Evolutionary conservation across 2,329 filamentous ascomycete genomes (phyloP).

Genomic region (Phialophora macrospora): DNA sequence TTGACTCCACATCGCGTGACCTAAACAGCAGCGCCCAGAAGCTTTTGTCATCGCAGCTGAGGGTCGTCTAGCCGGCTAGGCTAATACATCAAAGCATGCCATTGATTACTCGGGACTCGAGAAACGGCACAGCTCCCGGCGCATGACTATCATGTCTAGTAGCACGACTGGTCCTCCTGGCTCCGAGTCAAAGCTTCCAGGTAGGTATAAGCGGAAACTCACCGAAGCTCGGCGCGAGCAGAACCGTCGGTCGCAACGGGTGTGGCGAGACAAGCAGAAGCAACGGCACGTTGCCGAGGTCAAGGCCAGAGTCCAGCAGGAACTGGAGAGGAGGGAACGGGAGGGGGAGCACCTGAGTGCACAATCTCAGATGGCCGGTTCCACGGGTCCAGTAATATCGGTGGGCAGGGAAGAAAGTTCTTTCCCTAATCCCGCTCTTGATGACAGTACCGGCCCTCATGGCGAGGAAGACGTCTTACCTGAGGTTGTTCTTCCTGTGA

Average conservation of each 20-base stretch:
- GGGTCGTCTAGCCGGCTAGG: not conserved
- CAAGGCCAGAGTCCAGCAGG: slow-evolving; percentile 25
- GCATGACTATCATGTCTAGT: not conserved
- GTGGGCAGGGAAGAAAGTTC: too few species aligned
- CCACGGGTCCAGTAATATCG: not conserved
- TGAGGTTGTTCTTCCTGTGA: slow-evolving; percentile 23
- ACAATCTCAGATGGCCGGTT: not conserved
- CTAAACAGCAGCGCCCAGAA: too few species aligned
- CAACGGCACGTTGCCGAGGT: slow-evolving; percentile 29
- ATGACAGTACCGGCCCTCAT: not conserved
- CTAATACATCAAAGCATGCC: not conserved
- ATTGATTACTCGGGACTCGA: not conserved
- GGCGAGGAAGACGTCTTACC: not conserved
- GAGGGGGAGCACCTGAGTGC: not conserved
- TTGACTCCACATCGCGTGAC: too few species aligned
- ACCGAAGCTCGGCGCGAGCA: slow-evolving; percentile 35
- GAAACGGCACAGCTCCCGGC: not conserved
- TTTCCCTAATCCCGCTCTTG: not conserved
- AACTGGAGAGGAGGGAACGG: slow-evolving; percentile 10
- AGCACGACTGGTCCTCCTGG: not conserved
- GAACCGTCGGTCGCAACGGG: slow-evolving; percentile 34
- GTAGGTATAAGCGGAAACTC: slow-evolving; percentile 41
- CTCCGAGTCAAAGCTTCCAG: not conserved
- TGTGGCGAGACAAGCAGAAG: slow-evolving; percentile 33
- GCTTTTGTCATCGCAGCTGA: too few species aligned